A percentile compares a stretch with the other conserved stretches of the same genome.
Conservation (phyloP, 1,284 basidiomycete genomes). For the Rhodofomes roseus region DNA sequence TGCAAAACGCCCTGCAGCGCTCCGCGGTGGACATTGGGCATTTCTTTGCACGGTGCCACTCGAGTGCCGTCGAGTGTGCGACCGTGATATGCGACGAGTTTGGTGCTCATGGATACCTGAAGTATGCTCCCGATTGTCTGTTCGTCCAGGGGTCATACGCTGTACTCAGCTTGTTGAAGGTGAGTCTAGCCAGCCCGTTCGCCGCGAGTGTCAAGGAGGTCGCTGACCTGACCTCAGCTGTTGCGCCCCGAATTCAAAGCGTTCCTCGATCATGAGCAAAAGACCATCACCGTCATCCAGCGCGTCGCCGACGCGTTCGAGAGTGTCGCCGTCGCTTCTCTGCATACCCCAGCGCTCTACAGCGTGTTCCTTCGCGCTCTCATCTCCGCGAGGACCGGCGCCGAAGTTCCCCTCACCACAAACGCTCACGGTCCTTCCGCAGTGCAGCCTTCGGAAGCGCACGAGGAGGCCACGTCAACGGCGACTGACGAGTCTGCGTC, state of each 20-base stretch:
- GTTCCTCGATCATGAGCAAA: constrained; percentile 71
- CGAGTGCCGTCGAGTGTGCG: constrained; percentile 69
- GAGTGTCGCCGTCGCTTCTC: constrained; percentile 64
- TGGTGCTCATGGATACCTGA: constrained; percentile 72
- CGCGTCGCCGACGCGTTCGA: constrained; percentile 82
- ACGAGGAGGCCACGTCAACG: not conserved
- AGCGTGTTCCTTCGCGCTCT: constrained; percentile 82
- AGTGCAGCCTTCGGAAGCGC: constrained; percentile 2
- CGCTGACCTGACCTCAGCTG: constrained; percentile 43
- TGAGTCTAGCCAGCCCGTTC: constrained; percentile 32
- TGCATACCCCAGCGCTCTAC: constrained; percentile 86
- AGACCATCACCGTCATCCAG: constrained; percentile 68
- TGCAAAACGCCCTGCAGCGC: constrained; percentile 88
- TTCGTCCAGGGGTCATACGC: constrained; percentile 91
- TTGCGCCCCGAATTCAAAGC: constrained; percentile 78
- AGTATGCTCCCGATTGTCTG: constrained; percentile 87
- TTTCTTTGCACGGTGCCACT: constrained; percentile 84
- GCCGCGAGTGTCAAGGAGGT: too few species aligned
- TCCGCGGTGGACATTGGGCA: constrained; percentile 74
- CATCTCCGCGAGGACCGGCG: constrained; percentile 57
- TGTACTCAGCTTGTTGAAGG: constrained; percentile 84
- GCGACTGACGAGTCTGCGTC: not conserved
- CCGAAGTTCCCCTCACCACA: constrained; percentile 9
- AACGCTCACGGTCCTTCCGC: not conserved
- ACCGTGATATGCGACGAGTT: constrained; percentile 73